Evolutionary conservation across 257 asterid genomes (phyloP).

Genomic region (Galeopsis tetrahit): DNA sequence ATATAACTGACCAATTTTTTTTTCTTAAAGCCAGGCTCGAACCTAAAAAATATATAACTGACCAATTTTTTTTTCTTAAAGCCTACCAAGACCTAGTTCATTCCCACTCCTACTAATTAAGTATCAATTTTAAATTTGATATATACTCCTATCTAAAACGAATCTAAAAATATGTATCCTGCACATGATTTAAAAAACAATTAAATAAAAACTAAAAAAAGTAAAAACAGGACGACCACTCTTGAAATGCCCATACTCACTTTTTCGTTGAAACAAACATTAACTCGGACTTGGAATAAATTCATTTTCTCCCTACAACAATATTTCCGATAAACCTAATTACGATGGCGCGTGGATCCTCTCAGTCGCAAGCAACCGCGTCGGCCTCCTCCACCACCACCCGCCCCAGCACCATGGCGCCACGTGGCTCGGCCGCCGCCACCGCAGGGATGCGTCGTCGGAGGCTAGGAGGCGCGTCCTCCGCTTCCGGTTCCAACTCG

Average conservation of each 20-base stretch:
- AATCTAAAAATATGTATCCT: too few species aligned
- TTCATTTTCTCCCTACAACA: background rate
- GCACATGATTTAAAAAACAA: too few species aligned
- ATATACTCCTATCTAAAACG: too few species aligned
- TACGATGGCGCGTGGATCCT: conserved; percentile 56
- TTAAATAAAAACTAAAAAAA: background rate
- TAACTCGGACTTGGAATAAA: background rate
- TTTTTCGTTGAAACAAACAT: background rate
- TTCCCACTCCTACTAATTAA: too few species aligned
- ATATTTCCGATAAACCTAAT: background rate
- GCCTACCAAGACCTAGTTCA: too few species aligned
- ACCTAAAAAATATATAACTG: too few species aligned
- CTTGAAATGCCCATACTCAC: background rate
- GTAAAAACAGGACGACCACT: background rate
- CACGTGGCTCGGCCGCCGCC: conserved; percentile 67
- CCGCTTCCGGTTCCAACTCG: conserved; percentile 27
- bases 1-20: too few species aligned
- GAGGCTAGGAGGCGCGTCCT: conserved; percentile 44
- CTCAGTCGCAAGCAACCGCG: conserved; percentile 61
- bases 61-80: too few species aligned
- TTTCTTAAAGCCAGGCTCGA: too few species aligned
- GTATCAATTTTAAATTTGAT: too few species aligned
- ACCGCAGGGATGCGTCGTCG: conserved; percentile 68
- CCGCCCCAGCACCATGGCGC: conserved; percentile 49
- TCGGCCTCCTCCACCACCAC: conserved; percentile 45